A percentile compares a stretch with the other conserved stretches of the same genome.
phyloP scores from a whole-genome alignment of 2,329 filamentous ascomycete species.

The Fusarium vanettenii region DNA sequence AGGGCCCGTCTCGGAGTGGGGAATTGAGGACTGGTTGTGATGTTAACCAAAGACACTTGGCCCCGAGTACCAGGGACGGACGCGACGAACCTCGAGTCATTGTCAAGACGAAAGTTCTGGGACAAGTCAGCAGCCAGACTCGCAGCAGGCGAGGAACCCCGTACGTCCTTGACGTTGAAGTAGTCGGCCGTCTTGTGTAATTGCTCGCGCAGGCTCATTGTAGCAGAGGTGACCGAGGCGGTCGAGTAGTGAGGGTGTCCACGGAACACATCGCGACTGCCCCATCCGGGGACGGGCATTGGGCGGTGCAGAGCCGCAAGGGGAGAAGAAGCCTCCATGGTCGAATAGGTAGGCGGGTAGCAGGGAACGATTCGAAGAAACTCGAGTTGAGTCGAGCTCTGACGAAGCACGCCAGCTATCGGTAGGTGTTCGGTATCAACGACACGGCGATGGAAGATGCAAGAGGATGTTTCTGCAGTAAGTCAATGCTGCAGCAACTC shows the following conservation, averaged over 20 bases:
- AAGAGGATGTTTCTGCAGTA: constrained; percentile 42
- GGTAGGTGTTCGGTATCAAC: constrained; percentile 41
- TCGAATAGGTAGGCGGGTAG: constrained; percentile 14
- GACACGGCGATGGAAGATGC: constrained; percentile 33
- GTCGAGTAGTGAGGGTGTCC: constrained; percentile 62
- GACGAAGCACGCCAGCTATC: constrained; percentile 32
- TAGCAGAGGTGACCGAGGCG: constrained; percentile 68
- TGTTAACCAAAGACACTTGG: constrained; percentile 32
- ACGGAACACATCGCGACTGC: constrained; percentile 63
- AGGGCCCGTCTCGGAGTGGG: constrained; percentile 56
- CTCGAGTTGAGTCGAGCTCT: constrained; percentile 32
- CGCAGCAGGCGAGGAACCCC: constrained; percentile 89
- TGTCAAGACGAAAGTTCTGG: constrained; percentile 96
- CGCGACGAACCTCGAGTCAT: constrained; percentile 76
- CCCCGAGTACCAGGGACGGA: constrained; percentile 6
- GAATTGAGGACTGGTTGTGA: constrained; percentile 51
- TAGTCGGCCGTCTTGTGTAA: constrained; percentile 76
- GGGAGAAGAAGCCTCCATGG: constrained; percentile 94
- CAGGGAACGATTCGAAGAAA: constrained; percentile 30
- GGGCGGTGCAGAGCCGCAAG: constrained; percentile 90
- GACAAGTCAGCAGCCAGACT: constrained; percentile 94
- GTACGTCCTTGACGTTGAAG: constrained; percentile 81
- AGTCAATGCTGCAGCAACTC: constrained; percentile 49
- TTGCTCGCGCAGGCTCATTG: constrained; percentile 84
- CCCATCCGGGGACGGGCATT: constrained; percentile 72